Percentiles rank a stretch among this genome's conserved stretches.
phyloP scores from a whole-genome alignment of 1,284 basidiomycete species.

The Athelia sp. region DNA sequence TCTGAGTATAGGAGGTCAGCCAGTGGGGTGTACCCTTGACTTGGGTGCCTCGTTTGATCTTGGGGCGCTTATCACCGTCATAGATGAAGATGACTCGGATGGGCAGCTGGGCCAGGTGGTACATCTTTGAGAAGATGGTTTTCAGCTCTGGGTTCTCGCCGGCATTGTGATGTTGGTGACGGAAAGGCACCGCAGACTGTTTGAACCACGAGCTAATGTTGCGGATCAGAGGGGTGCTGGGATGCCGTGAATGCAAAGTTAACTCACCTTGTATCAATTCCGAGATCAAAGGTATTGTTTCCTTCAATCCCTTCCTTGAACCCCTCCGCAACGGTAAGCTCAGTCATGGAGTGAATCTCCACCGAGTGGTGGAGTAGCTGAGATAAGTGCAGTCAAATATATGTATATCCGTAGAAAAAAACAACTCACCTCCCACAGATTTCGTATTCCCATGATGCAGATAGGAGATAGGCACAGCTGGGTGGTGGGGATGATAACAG shows the following conservation, averaged over 20 bases:
- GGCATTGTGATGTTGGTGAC: constrained; percentile 16
- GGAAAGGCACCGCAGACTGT: constrained; percentile 21
- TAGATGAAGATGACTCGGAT: constrained; percentile 66
- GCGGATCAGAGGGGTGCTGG: too few relatives aligned
- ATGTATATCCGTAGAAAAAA: too few relatives aligned
- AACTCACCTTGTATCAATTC: constrained; percentile 30
- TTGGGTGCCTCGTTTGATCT: constrained; percentile 49
- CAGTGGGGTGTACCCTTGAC: constrained; percentile 38
- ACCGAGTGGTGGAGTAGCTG: constrained; percentile 30
- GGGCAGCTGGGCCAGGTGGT: constrained; percentile 44
- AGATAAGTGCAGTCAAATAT: too few relatives aligned
- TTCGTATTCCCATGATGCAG: constrained; percentile 23
- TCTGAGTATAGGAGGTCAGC: constrained; percentile 35
- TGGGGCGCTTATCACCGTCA: constrained; percentile 59
- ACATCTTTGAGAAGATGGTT: constrained; percentile 34
- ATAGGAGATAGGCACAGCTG: too few relatives aligned
- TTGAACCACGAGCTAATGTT: constrained; percentile 35
- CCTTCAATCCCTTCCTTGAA: constrained; percentile 34
- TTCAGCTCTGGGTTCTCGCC: constrained; percentile 38
- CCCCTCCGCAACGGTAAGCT: constrained; percentile 35
- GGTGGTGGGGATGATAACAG: too few relatives aligned
- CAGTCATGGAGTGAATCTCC: constrained; percentile 28
- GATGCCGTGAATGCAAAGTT: too few relatives aligned
- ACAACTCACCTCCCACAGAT: constrained; percentile 20
- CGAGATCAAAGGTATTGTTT: constrained; percentile 35